These are phyloP conservation scores for Wallacemonas collosoma DNA, from an alignment of 208 protist genomes.

Conservation along the genomic window DNA sequence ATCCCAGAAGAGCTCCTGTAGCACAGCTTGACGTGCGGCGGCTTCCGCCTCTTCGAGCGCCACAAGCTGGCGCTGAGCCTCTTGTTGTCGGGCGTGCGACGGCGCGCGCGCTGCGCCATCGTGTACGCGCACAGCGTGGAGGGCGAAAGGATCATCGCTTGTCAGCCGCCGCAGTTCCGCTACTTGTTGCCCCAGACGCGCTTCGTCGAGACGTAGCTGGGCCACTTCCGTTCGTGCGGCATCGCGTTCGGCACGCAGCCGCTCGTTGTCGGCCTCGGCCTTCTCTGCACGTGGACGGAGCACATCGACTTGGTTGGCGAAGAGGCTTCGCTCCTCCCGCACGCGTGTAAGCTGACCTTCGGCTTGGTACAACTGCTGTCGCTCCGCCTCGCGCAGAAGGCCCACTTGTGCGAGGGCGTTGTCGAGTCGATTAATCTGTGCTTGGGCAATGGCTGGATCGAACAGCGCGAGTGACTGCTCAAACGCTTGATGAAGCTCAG, in stretches of 20 bases:
- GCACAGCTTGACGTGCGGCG: conserved; percentile 50
- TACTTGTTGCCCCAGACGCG: conserved; percentile 38
- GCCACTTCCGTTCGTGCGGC: conserved; percentile 53
- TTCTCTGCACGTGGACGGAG: conserved; percentile 23
- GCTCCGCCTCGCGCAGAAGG: conserved; percentile 77
- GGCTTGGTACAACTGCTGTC: conserved; percentile 35
- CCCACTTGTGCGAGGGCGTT: conserved; percentile 76
- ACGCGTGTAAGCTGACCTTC: conserved; percentile 42
- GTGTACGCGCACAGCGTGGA: not conserved
- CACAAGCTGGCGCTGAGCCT: not conserved
- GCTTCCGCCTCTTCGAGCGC: conserved; percentile 44
- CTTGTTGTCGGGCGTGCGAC: not conserved
- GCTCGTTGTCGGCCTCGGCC: conserved; percentile 33
- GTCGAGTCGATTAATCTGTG: conserved; percentile 81
- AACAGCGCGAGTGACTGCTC: conserved; percentile 56
- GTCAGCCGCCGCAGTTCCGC: conserved; percentile 27
- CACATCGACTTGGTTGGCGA: conserved; percentile 39
- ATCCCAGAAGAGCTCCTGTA: conserved; percentile 76
- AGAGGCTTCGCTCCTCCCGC: conserved; percentile 37
- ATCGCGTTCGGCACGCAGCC: conserved; percentile 21
- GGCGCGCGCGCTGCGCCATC: not conserved
- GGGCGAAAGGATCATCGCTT: conserved; percentile 13
- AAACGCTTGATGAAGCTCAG: conserved; percentile 34
- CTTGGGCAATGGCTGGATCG: conserved; percentile 79
- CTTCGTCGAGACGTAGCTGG: conserved; percentile 69